Conservation (phyloP, 2,329 filamentous ascomycete genomes). For the Lojkania enalia region DNA sequence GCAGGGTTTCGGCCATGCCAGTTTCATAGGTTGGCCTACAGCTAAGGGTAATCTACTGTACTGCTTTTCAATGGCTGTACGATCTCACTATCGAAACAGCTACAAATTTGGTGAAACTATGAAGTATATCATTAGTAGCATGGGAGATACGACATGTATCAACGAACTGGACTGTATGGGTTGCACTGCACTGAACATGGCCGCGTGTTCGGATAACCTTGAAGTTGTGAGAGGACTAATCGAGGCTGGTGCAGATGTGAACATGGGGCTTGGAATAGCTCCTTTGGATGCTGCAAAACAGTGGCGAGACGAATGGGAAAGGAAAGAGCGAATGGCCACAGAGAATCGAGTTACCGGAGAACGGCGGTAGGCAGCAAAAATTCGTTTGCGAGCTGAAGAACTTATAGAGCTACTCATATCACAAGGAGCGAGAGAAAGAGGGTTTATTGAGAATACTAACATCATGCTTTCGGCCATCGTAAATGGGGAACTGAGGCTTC, state of each 20-base stretch:
- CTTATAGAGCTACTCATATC: too few species aligned
- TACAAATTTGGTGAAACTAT: conserved; percentile 3
- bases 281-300: too few species aligned
- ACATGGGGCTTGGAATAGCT: too few species aligned
- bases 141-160: conserved; percentile 1
- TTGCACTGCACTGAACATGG: neutral
- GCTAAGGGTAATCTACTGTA: conserved; percentile 1
- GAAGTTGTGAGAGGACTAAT: conserved; percentile 2
- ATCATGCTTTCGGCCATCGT: too few species aligned
- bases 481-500: too few species aligned
- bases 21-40: conserved; percentile 3
- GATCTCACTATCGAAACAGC: conserved; percentile 2
- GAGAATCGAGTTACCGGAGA: too few species aligned
- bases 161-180: neutral
- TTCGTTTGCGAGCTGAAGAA: too few species aligned
- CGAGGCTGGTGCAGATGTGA: conserved; percentile 7
- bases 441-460: too few species aligned
- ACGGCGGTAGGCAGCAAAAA: too few species aligned
- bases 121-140: conserved; percentile 3
- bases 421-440: too few species aligned
- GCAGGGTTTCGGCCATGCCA: conserved; percentile 5
- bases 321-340: too few species aligned
- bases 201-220: neutral
- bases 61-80: conserved; percentile 2
- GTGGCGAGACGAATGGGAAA: too few species aligned